Evolutionary conservation across 345 rosid genomes (phyloP).

Genomic region (Psidium guajava): DNA sequence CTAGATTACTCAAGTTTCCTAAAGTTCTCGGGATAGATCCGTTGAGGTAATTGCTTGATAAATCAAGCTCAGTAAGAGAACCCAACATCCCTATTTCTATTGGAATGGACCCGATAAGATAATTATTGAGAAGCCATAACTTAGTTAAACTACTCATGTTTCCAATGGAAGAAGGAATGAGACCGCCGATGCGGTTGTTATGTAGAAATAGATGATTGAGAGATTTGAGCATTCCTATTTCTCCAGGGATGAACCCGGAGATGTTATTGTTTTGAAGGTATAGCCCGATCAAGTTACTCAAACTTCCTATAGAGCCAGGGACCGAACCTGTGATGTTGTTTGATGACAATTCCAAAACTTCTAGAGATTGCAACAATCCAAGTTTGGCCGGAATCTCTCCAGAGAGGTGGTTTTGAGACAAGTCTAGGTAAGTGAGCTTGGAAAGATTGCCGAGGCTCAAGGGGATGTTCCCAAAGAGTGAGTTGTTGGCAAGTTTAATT

Average conservation of each 20-base stretch:
- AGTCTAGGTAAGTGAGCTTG: neutral
- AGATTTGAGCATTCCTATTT: constrained; percentile 4
- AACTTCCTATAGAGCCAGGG: neutral
- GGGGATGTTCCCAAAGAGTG: neutral
- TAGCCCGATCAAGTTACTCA: neutral
- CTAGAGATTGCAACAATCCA: neutral
- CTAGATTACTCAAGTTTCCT: neutral
- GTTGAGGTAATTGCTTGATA: neutral
- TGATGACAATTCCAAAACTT: neutral
- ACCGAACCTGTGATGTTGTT: neutral
- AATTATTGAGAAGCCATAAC: neutral
- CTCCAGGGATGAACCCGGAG: neutral
- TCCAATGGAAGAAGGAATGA: neutral
- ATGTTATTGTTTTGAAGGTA: neutral
- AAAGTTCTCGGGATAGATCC: neutral
- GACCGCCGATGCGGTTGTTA: neutral
- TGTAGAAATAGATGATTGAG: neutral
- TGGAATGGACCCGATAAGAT: neutral
- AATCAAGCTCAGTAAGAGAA: neutral
- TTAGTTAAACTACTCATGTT: neutral
- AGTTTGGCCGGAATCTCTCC: neutral
- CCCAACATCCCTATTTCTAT: neutral
- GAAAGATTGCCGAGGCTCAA: neutral
- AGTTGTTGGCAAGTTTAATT: neutral
- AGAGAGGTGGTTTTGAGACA: neutral